Evolutionary conservation across 2,329 filamentous ascomycete genomes (phyloP).

Genomic region (Sordariomycetes sp.): DNA sequence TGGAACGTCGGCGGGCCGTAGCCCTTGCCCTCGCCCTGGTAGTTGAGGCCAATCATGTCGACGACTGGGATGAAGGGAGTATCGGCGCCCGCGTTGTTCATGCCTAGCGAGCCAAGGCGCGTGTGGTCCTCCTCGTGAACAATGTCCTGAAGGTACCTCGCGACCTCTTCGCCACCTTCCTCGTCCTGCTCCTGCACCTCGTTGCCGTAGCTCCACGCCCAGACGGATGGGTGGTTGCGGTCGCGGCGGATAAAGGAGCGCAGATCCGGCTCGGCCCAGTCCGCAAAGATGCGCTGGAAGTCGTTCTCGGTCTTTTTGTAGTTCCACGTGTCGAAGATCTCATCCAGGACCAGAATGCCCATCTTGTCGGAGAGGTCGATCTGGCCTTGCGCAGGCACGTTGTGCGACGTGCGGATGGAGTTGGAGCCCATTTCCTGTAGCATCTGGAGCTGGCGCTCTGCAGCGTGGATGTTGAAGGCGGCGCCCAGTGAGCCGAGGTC

Average conservation of each 20-base stretch:
- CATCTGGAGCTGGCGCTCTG: slow-evolving; percentile 31
- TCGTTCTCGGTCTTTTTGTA: slow-evolving; percentile 29
- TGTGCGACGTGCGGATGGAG: slow-evolving; percentile 37
- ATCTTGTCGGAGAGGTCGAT: slow-evolving; percentile 33
- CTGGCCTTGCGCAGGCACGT: slow-evolving; percentile 35
- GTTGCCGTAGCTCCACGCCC: slow-evolving; percentile 40
- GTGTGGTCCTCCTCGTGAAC: slow-evolving; percentile 31
- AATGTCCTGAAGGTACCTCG: slow-evolving; percentile 24
- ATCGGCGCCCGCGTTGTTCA: slow-evolving; percentile 29
- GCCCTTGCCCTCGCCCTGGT: slow-evolving; percentile 36
- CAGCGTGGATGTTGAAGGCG: slow-evolving; percentile 34
- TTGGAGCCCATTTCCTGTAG: slow-evolving; percentile 35
- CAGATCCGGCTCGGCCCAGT: slow-evolving; percentile 40
- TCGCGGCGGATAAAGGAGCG: slow-evolving; percentile 37
- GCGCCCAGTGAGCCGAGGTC: slow-evolving; percentile 34
- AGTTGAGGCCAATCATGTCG: slow-evolving; percentile 37
- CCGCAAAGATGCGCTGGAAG: slow-evolving; percentile 35
- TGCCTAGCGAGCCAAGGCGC: slow-evolving; percentile 25
- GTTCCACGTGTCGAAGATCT: slow-evolving; percentile 39
- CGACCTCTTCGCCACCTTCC: slow-evolving; percentile 16
- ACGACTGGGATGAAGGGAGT: slow-evolving; percentile 23
- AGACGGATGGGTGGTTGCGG: slow-evolving; percentile 38
- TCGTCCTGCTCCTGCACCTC: slow-evolving; percentile 33
- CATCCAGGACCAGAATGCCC: slow-evolving; percentile 36
- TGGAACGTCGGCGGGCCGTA: slow-evolving; percentile 20